These are phyloP conservation scores for Dissophora globulifera DNA, from an alignment of 192 early-diverging fungal species.

Conservation along the genomic window DNA sequence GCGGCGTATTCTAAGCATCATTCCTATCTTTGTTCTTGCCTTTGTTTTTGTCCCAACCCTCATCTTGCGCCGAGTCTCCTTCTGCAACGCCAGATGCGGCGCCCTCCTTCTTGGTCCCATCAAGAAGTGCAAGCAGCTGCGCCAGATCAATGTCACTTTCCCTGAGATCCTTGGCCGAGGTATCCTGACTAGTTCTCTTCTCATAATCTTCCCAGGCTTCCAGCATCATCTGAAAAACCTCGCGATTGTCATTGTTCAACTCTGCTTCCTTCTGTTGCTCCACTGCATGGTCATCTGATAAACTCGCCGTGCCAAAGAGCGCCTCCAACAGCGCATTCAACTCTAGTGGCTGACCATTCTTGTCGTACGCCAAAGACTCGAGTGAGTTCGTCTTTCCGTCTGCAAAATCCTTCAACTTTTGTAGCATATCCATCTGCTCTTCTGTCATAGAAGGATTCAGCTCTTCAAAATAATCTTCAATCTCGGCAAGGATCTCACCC, in stretches of 20 bases:
- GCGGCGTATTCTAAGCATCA: not conserved
- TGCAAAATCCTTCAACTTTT: not conserved
- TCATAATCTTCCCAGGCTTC: not conserved
- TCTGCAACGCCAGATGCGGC: not conserved
- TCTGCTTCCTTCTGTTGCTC: not conserved
- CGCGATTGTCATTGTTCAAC: not conserved
- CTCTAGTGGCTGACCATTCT: not conserved
- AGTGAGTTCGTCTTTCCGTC: not conserved
- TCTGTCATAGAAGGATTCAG: constrained; percentile 19
- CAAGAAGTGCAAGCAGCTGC: too few species aligned
- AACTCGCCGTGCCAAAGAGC: not conserved
- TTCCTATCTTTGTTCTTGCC: not conserved
- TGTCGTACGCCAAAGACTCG: not conserved
- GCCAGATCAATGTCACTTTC: too few species aligned
- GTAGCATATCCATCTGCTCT: not conserved
- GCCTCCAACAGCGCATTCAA: not conserved
- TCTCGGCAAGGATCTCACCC: not conserved
- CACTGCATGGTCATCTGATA: too few species aligned
- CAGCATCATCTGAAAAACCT: not conserved
- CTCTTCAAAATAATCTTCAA: not conserved
- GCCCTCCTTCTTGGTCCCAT: too few species aligned
- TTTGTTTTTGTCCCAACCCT: not conserved
- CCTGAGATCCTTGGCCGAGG: not conserved
- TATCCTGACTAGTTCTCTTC: not conserved
- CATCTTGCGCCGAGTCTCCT: not conserved